Evolutionary conservation across 345 rosid genomes (phyloP).

Genomic region (Salix brachista): DNA sequence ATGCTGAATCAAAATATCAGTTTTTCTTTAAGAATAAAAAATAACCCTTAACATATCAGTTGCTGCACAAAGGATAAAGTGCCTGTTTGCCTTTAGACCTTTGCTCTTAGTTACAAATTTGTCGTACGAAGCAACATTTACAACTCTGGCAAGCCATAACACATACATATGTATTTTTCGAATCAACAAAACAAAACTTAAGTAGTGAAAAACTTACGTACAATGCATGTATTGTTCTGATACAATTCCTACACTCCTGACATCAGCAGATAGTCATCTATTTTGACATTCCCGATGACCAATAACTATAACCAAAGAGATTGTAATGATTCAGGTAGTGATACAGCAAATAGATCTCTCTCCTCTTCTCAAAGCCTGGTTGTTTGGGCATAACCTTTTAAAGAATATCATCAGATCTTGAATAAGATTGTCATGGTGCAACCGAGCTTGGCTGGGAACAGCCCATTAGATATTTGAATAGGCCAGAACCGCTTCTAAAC

Average conservation of each 20-base stretch:
- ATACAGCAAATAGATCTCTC: constrained; percentile 66
- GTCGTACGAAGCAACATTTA: neutral
- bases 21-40: too few relatives aligned
- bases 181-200: neutral
- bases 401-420: neutral
- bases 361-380: constrained; percentile 75
- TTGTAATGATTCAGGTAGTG: constrained; percentile 95
- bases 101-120: neutral
- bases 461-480: neutral
- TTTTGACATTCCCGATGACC: constrained; percentile 73
- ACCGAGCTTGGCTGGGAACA: neutral
- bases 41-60: too few relatives aligned
- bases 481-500: neutral
- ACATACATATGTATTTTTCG: neutral
- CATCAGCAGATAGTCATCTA: constrained; percentile 62
- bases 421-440: neutral
- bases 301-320: constrained; percentile 82
- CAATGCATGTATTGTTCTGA: neutral
- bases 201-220: too few relatives aligned
- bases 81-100: too few relatives aligned
- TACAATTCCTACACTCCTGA: constrained; percentile 31
- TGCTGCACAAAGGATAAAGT: too few relatives aligned
- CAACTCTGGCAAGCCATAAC: neutral
- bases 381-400: constrained; percentile 81
- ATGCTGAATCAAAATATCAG: neutral